These are phyloP conservation scores for Trichosporon faecale DNA, from an alignment of 1,284 basidiomycete genomes.

Conservation along the genomic window DNA sequence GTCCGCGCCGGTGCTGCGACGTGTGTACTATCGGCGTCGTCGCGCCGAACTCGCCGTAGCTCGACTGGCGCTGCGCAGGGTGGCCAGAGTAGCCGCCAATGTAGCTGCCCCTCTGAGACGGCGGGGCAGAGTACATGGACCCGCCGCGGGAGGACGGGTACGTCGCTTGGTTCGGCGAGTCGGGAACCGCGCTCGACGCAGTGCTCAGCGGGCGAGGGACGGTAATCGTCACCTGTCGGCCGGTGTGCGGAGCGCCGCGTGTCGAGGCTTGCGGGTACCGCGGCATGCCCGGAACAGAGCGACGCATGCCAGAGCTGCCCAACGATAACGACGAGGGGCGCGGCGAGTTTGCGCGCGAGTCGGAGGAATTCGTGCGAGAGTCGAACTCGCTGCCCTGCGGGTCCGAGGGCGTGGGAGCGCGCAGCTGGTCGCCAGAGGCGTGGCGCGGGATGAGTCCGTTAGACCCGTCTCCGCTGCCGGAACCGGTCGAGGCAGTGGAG, in stretches of 20 bases:
- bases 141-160: background rate
- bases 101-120: constrained; percentile 6
- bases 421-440: constrained; percentile 13
- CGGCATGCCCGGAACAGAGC: background rate
- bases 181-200: background rate
- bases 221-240: constrained; percentile 16
- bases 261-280: background rate
- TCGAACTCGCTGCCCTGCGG: constrained; percentile 4
- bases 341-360: constrained; percentile 18
- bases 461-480: background rate
- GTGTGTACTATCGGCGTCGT: background rate
- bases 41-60: constrained; percentile 13
- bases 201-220: constrained; percentile 20
- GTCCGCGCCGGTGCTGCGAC: constrained; percentile 12
- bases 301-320: background rate
- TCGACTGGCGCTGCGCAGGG: background rate
- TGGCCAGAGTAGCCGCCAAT: background rate
- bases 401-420: constrained; percentile 11
- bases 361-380: constrained; percentile 16
- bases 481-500: constrained; percentile 9
- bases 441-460: constrained; percentile 1
- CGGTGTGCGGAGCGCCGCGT: constrained; percentile 20
- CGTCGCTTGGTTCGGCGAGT: background rate
- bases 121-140: background rate
- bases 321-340: constrained; percentile 16